These are phyloP conservation scores for Kondoa malvinella DNA, from an alignment of 768 basidiomycete genomes.

Conservation along the genomic window DNA sequence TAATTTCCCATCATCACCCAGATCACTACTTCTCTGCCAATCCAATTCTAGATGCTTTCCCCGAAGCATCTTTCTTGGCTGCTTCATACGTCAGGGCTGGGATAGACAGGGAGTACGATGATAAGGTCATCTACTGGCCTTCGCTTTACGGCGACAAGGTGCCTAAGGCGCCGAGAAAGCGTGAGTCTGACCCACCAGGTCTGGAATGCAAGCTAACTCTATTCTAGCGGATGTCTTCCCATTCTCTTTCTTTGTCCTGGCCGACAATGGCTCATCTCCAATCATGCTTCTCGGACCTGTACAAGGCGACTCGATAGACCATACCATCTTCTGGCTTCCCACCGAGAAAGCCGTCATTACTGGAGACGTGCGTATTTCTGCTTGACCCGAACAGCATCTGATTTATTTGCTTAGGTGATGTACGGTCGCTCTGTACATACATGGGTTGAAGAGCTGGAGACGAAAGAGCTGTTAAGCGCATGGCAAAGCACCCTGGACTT, in stretches of 20 bases:
- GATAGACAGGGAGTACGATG: conserved; percentile 8
- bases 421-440: not conserved
- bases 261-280: conserved; percentile 4
- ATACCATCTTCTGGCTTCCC: conserved; percentile 5
- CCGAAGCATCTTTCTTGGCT: not conserved
- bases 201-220: not conserved
- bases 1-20: not conserved
- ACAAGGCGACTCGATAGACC: conserved; percentile 7
- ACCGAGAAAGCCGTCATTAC: conserved; percentile 9
- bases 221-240: not conserved
- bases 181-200: not conserved
- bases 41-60: not conserved
- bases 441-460: conserved; percentile 10
- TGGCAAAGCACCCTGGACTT: conserved; percentile 3
- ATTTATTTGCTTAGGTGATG: not conserved
- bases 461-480: not conserved
- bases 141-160: not conserved
- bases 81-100: conserved; percentile 1
- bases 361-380: not conserved
- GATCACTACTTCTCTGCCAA: conserved; percentile 8
- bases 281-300: conserved; percentile 7
- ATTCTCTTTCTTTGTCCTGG: conserved; percentile 1
- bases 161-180: not conserved
- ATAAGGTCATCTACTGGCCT: conserved; percentile 9
- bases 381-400: not conserved